Evolutionary conservation across 192 early-diverging fungal genomes (phyloP), one percentile per base, ranked within the genome.

Genomic region (Linnemannia hyalina): DNA sequence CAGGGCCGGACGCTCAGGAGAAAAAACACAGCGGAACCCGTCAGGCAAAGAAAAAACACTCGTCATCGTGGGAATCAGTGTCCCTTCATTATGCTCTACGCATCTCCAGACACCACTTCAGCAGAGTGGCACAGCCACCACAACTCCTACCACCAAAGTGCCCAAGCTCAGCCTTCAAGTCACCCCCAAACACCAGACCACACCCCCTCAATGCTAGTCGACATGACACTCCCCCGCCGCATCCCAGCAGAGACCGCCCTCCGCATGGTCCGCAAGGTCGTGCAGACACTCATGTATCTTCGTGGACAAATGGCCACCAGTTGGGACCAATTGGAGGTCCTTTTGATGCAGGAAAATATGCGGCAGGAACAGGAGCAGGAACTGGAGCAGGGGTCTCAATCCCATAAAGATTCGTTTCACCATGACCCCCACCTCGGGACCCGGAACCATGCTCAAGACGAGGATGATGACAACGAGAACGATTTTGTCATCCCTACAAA

Each of bases 231-330:
- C 35, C 65, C 82, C 0, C 47, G 78, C 10, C 69, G 74, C 7
- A 85, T 85, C 20, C 70, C 77, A 40, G 74, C 69, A n/a, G 75
- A 72, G 5, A 42, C 74, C 8, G 82, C 82, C 8, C 26, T 85
- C 4, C 47, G 69, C 5, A 79, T 85, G 77, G 40, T 76, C 0
- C 73, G 57, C 8, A 76, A 68, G 16, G 71, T 29, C 22, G 70
- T 85, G 42, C 69, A 80, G 54, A 80, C 57, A 0, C 5, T 85
- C 4, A 79, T 85, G 82, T 85, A 80, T 41, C 69, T 80, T 32
- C 77, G 82, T 69, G 82, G 82, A 20, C 74, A 75, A 41, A 79
- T 80, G 65, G 54, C 38, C 0, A 40, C 38, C 38, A 5, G 77
- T 0, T 85, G 82, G 82, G 82, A 85, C 6, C 77, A 79, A 54